Evolutionary conservation across 768 basidiomycete species (phyloP), one percentile per base, ranked within the genome.

Genomic region (Glaciozyma antarctica): DNA sequence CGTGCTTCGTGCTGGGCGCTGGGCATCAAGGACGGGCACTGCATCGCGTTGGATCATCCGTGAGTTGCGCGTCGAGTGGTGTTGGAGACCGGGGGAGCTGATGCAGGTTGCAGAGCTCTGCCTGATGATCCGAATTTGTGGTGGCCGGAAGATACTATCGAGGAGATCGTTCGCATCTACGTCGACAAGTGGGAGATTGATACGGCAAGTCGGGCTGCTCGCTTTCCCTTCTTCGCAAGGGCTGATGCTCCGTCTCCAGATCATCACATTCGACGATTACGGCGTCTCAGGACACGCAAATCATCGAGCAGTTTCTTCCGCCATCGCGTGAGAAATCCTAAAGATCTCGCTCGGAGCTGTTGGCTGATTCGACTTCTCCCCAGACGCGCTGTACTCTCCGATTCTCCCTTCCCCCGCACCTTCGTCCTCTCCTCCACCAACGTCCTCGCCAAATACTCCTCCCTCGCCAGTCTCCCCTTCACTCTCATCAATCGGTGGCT

Each of bases 231-330:
- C 13, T 13, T 10, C 41, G n/a, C 10, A 16, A 34, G 5, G 17
- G 24, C 57, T 58, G 43, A n/a, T 24, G 13, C 30, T 2, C 16
- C 60, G 8, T n/a, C 24, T 5, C 16, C 62, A 78, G 78, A 72
- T 78, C 57, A 71, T 79, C 59, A 77, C 78, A 0, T 79, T 79
- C 60, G 78, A 79, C 69, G 52, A 61, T 0, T 54, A 66, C 5
- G 78, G 78, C 21, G 74, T 79, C 21, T 77, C 77, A 0, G 66
- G 73, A 1, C 78, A 79, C 60, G 74, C 75, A 10, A 79, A 79
- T 66, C 78, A 79, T 65, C 73, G 71, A 16, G 69, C 76, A 0
- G 55, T 77, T 13, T 58, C 73, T 0, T 45, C 34, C 1, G 70
- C 72, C 10, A 34, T 75, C 7, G 15, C 66, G 45, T 63, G 43